Evolutionary conservation across 306 rosid genomes (phyloP).

Genomic region (Glycine tomentella): DNA sequence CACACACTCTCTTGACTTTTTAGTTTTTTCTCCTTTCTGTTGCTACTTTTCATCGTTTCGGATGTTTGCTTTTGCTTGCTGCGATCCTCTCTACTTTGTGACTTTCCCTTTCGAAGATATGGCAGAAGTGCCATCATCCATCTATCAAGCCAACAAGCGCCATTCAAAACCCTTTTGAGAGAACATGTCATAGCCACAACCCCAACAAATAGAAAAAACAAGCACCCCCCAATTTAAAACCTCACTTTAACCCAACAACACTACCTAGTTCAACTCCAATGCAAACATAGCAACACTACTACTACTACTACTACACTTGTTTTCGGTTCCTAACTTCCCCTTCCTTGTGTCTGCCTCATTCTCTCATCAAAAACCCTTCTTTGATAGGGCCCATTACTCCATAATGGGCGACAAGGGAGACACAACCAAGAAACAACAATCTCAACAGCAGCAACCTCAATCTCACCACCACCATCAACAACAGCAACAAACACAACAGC

Average conservation of each 20-base stretch:
- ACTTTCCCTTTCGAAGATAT: slow-evolving; percentile 60
- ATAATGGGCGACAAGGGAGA: slow-evolving; percentile 82
- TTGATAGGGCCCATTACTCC: slow-evolving; percentile 54
- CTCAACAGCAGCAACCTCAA: slow-evolving; percentile 4
- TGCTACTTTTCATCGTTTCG: slow-evolving; percentile 57
- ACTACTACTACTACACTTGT: slow-evolving; percentile 18
- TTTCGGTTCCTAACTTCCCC: slow-evolving; percentile 46
- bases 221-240: neutral
- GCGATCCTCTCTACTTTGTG: slow-evolving; percentile 51
- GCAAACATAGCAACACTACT: slow-evolving; percentile 24
- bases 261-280: slow-evolving; percentile 54
- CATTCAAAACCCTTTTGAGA: slow-evolving; percentile 44
- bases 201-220: slow-evolving; percentile 20
- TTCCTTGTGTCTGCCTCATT: slow-evolving; percentile 3
- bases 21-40: slow-evolving; percentile 46
- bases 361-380: neutral
- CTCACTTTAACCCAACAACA: neutral
- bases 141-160: slow-evolving; percentile 34
- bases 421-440: slow-evolving; percentile 58
- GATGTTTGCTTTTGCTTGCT: slow-evolving; percentile 55
- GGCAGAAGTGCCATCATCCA: slow-evolving; percentile 47
- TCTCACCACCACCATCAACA: slow-evolving; percentile 51
- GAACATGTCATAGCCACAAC: slow-evolving; percentile 12
- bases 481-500: slow-evolving; percentile 49
- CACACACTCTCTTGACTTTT: slow-evolving; percentile 70